Conservation (phyloP, 1,139 yeast species). For the Candida sanyaensis region DNA sequence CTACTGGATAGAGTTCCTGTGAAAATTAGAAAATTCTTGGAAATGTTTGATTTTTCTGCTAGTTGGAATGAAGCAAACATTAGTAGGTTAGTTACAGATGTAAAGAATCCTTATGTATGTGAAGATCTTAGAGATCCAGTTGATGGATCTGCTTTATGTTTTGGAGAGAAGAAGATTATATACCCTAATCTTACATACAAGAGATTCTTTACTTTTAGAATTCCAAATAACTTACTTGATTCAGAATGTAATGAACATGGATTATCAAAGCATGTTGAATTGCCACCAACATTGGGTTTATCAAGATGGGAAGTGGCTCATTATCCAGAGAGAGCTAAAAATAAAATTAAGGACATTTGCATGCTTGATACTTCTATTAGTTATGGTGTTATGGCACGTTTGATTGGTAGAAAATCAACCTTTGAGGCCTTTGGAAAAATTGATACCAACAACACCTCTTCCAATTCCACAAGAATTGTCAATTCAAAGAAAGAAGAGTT, state of each 20-base stretch:
- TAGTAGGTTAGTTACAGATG: conserved; percentile 34
- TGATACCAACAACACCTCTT: conserved; percentile 5
- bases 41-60: conserved; percentile 48
- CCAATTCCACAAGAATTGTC: conserved; percentile 28
- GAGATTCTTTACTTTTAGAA: conserved; percentile 43
- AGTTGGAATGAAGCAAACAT: conserved; percentile 36
- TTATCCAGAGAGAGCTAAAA: conserved; percentile 14
- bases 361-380: conserved; percentile 31
- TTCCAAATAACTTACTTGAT: conserved; percentile 42
- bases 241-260: conserved; percentile 38
- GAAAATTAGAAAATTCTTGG: conserved; percentile 22
- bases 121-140: conserved; percentile 23
- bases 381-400: conserved; percentile 42
- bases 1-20: conserved; percentile 16
- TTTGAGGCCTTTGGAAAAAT: conserved; percentile 18
- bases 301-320: conserved; percentile 19
- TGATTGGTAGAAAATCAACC: conserved; percentile 38
- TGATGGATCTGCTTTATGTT: conserved; percentile 29
- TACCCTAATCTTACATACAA: conserved; percentile 34
- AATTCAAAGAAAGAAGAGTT: conserved; percentile 45
- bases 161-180: conserved; percentile 27
- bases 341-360: conserved; percentile 22
- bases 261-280: conserved; percentile 33
- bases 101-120: conserved; percentile 19
- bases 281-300: conserved; percentile 43